Conservation (phyloP, 2,329 filamentous ascomycete genomes). For the Exserohilum rostratum region DNA sequence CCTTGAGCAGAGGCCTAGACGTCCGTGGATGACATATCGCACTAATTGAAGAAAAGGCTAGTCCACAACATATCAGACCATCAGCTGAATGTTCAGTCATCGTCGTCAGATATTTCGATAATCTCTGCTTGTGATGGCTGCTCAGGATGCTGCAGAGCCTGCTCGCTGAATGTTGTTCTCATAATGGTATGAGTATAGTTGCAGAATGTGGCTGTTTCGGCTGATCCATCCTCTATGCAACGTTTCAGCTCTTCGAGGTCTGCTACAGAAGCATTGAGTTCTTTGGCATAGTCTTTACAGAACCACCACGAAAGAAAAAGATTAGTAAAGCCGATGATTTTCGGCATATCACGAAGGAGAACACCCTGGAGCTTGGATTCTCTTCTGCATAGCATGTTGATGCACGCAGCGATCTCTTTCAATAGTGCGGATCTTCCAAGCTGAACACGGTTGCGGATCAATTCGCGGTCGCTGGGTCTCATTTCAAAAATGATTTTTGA, state of each 20-base stretch:
- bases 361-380: slow-evolving; percentile 34
- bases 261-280: slow-evolving; percentile 5
- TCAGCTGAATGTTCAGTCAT: slow-evolving; percentile 12
- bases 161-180: slow-evolving; percentile 31
- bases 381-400: slow-evolving; percentile 28
- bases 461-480: slow-evolving; percentile 23
- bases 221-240: slow-evolving; percentile 15
- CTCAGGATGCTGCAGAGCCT: slow-evolving; percentile 26
- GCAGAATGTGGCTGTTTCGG: slow-evolving; percentile 29
- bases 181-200: slow-evolving; percentile 34
- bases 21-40: neutral
- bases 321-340: slow-evolving; percentile 33
- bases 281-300: slow-evolving; percentile 25
- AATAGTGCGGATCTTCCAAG: slow-evolving; percentile 22
- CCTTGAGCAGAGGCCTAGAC: slow-evolving; percentile 5
- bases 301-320: slow-evolving; percentile 48
- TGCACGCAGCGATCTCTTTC: slow-evolving; percentile 32
- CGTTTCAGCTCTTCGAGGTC: slow-evolving; percentile 26
- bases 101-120: slow-evolving; percentile 39
- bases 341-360: slow-evolving; percentile 29
- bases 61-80: neutral
- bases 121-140: slow-evolving; percentile 36
- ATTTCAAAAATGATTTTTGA: slow-evolving; percentile 51
- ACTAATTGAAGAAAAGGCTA: neutral
- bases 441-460: slow-evolving; percentile 27